Evolutionary conservation across 345 rosid genomes (phyloP).

Genomic region (Kernera saxatilis): DNA sequence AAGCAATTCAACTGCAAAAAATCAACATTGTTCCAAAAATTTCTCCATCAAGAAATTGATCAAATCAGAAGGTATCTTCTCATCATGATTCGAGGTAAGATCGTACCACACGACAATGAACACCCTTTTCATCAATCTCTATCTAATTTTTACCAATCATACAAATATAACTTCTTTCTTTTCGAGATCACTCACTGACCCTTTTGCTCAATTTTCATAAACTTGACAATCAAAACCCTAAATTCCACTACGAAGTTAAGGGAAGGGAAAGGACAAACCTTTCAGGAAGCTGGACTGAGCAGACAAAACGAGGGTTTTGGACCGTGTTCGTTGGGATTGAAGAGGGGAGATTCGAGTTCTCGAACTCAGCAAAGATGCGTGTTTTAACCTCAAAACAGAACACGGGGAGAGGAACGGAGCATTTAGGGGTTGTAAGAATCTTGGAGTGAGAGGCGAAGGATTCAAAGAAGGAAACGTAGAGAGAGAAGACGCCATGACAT

Average conservation of each 20-base stretch:
- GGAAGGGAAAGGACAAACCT: conserved; percentile 31
- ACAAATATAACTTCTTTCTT: background rate
- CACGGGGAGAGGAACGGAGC: conserved; percentile 25
- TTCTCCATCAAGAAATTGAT: background rate
- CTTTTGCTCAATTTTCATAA: conserved; percentile 6
- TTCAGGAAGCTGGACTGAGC: conserved; percentile 45
- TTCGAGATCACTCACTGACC: background rate
- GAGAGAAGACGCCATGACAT: conserved; percentile 22
- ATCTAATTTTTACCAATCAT: background rate
- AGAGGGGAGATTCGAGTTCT: conserved; percentile 18
- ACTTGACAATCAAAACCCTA: background rate
- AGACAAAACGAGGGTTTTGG: conserved; percentile 33
- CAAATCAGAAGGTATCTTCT: too few relatives aligned
- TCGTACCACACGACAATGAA: background rate
- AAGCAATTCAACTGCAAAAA: background rate
- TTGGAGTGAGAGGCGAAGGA: conserved; percentile 23
- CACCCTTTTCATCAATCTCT: background rate
- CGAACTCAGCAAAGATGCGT: conserved; percentile 9
- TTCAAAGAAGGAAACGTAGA: conserved; percentile 4
- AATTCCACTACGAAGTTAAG: background rate
- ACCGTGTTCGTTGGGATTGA: conserved; percentile 22
- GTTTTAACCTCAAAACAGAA: conserved; percentile 30
- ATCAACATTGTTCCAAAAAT: background rate
- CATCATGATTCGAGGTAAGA: too few relatives aligned
- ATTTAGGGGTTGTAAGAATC: conserved; percentile 27